Base-by-base conservation (phyloP, 495 filamentous ascomycete genomes). In the Aspergillus heteromorphus region DNA sequence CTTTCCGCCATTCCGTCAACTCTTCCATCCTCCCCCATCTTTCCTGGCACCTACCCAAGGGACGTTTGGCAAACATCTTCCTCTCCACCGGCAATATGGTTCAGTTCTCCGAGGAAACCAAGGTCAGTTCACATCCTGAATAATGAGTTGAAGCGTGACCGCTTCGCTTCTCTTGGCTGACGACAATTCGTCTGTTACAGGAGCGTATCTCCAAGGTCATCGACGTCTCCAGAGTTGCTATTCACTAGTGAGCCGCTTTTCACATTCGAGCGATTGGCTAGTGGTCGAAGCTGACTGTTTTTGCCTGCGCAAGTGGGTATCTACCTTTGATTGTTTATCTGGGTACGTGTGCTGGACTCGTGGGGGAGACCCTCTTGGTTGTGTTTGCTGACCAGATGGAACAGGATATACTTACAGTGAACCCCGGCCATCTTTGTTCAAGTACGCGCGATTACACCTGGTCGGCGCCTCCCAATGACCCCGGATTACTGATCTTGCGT, bases 291-390 rank as follows among this genome's bases (percentile, higher is more conserved):
- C 73, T 79, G 51, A 82, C 72, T 21, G 40, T 51, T 51, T 13
- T n/a, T n/a, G n/a, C n/a, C n/a, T n/a, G 19, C 60, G 56, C 63
- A 27, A 96, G 92, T 78, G 93, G 93, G 71, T 98, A 97, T 69
- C 81, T 98, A 43, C 93, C 93, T 68, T 74, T 98, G 73, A 95
- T 98, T 69, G 79, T 98, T 73, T 98, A 97, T 73, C 87, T 98
- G 60, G 93, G 91, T 96, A 85, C 61, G 83, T 56, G n/a, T 50
- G 25, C 25, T 49, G 40, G 45, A 30, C 50, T 25, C 48, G 53
- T 8, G 7, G n/a, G 45, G 18, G 10, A 47, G 27, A 47, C 47
- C 25, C 8, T 48, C 48, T 5, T 29, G 20, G 11, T 41, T 48
- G 10, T 34, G 3, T 19, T 18, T 60, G 54, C 53, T 65, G 40